Percentiles rank a stretch among this genome's conserved stretches.
phyloP scores from a whole-genome alignment of 2,329 filamentous ascomycete genomes.

The Capronia coronata region DNA sequence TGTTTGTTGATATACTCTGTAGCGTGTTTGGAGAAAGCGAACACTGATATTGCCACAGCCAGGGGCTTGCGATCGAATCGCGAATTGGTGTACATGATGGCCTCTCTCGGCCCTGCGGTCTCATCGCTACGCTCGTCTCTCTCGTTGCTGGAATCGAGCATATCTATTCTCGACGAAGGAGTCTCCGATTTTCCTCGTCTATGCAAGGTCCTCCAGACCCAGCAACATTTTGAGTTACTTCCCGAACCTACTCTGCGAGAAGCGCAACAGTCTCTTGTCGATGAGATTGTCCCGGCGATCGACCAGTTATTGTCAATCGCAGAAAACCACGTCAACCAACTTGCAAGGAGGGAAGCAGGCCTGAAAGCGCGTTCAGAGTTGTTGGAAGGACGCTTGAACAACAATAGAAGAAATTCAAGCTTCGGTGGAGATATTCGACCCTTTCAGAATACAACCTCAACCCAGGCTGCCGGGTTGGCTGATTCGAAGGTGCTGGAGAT shows the following conservation, averaged over 20 bases:
- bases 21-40: not conserved
- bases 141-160: conserved; percentile 56
- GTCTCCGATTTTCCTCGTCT: conserved; percentile 59
- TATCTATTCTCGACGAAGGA: conserved; percentile 54
- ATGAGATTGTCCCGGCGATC: conserved; percentile 85
- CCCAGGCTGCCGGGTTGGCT: conserved; percentile 21
- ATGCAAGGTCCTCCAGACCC: conserved; percentile 57
- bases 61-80: not conserved
- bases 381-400: conserved; percentile 64
- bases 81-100: conserved; percentile 15
- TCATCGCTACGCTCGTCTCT: conserved; percentile 55
- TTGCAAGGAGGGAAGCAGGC: conserved; percentile 74
- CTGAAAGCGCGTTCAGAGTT: conserved; percentile 76
- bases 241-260: conserved; percentile 74
- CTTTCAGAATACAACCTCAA: conserved; percentile 23
- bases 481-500: conserved; percentile 52
- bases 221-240: conserved; percentile 86
- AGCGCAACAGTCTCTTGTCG: conserved; percentile 76
- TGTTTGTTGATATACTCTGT: not conserved
- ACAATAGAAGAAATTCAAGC: conserved; percentile 32
- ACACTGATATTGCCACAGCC: not conserved
- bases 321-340: conserved; percentile 74
- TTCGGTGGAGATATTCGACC: conserved; percentile 11
- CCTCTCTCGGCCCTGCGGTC: conserved; percentile 54
- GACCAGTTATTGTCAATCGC: conserved; percentile 70